Evolutionary conservation across 805 yeast genomes (phyloP).

Genomic region (Suhomyces xylopsoci): DNA sequence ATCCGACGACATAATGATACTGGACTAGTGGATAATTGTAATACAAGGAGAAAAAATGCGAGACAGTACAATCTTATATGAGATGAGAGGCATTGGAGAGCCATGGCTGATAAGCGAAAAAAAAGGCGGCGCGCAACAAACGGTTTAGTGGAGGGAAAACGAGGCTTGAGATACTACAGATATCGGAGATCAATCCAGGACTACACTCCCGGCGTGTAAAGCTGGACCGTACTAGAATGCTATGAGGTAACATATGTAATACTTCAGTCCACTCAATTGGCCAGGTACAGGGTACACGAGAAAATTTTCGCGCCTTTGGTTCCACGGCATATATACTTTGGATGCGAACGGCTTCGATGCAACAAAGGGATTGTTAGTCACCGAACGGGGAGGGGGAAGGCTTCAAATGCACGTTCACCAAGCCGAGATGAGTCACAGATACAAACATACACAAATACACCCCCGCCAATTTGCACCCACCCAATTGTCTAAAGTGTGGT

Average conservation of each 20-base stretch:
- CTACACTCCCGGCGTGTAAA: neutral
- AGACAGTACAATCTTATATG: neutral
- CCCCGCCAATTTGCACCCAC: neutral
- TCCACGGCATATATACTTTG: neutral
- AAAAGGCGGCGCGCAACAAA: neutral
- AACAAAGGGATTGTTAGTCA: neutral
- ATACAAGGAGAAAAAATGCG: neutral
- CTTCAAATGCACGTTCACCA: neutral
- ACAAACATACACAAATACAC: neutral
- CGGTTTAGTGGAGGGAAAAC: neutral
- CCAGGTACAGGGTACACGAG: neutral
- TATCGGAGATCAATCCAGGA: neutral
- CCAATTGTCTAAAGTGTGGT: neutral
- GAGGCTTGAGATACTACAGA: neutral
- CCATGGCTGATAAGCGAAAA: neutral
- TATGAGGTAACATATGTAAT: too few species aligned
- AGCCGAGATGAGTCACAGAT: neutral
- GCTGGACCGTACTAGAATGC: too few species aligned
- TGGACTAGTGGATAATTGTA: neutral
- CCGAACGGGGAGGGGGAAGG: neutral
- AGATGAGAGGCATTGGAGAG: neutral
- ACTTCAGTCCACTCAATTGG: neutral
- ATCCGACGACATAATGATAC: conserved; percentile 8
- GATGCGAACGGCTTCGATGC: neutral
- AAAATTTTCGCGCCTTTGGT: neutral